Base-by-base conservation (phyloP, 805 yeast genomes). In the Metschnikowia santaceciliae region DNA sequence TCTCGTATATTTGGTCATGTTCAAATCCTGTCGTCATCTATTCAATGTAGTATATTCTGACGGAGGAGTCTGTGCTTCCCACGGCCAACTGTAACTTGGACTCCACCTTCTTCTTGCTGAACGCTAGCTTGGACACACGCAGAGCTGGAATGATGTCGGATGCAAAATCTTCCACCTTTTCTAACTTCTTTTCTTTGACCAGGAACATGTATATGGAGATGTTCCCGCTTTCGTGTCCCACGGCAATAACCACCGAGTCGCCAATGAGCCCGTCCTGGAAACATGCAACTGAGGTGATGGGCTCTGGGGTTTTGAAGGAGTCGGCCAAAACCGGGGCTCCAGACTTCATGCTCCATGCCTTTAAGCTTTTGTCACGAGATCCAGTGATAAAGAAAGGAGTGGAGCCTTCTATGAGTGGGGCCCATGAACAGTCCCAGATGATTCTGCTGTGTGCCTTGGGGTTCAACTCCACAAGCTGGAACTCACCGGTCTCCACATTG, bases 391-490 rank as follows among this genome's bases (percentile, higher is more conserved):
- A 91, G n/a, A 65, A 64, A 22, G 54, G 44, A 20, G 17, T 15
- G 23, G 47, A 38, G 3, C 64, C 64, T 11, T 59, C 56, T 3
- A 50, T 35, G n/a, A 61, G 53, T 4, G 90, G 89, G 0, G 84
- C 72, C 96, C 97, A 94, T 36, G 87, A 80, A 64, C 92, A 84
- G 70, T 94, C 98, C 99, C 99, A 95, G 40, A 94, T 81, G 60
- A 94, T 92, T 67, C 97, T 81, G 1, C 86, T 68, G 63, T 95
- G 99, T 0, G 97, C 97, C 64, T 86, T 89, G 34, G 80, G 80
- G 49, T 79, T 76, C 17, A 69, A 64, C 49, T 81, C 66, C 17
- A 68, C 64, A 53, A 79, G 78, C 19, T 66, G 65, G 41, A 75
- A 70, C 13, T 61, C 58, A 2, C 65, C 68, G 10, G 48, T 53